Conservation (phyloP, 768 basidiomycete species). For the Mycena epipterygia region DNA sequence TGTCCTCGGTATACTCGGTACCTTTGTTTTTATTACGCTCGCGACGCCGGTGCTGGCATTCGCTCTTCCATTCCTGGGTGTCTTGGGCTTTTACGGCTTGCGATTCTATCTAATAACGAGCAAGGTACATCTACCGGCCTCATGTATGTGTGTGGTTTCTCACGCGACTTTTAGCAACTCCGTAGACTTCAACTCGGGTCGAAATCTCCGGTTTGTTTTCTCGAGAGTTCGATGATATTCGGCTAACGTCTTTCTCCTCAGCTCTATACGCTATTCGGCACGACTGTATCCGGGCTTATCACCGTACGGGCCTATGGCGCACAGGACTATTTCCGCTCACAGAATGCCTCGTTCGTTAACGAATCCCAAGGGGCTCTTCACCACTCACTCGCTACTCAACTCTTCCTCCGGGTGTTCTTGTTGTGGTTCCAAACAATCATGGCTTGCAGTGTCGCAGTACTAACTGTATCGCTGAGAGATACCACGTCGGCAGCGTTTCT, state of each 20-base stretch:
- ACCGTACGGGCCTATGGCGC: conserved; percentile 7
- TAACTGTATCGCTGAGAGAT: conserved; percentile 24
- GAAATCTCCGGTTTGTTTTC: conserved; percentile 25
- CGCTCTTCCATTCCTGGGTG: conserved; percentile 12
- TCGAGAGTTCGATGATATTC: background rate
- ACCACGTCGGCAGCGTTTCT: conserved; percentile 20
- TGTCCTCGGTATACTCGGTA: conserved; percentile 5
- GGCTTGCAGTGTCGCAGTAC: conserved; percentile 14
- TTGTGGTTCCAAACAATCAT: conserved; percentile 29
- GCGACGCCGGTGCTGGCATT: conserved; percentile 25
- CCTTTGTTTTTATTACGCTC: conserved; percentile 24
- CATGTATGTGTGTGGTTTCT: background rate
- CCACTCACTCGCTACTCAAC: conserved; percentile 13
- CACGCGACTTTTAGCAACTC: conserved; percentile 22
- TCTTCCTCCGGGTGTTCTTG: conserved; percentile 27
- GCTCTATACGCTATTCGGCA: conserved; percentile 30
- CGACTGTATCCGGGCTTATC: conserved; percentile 20
- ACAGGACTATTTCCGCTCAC: background rate
- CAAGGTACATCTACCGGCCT: conserved; percentile 15
- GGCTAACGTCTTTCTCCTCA: background rate
- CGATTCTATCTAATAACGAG: conserved; percentile 29
- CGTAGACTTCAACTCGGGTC: conserved; percentile 24
- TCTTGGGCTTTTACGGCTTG: conserved; percentile 11
- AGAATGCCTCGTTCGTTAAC: conserved; percentile 25
- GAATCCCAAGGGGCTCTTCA: conserved; percentile 28